phyloP scores from a whole-genome alignment of 2,329 filamentous ascomycete species.

The Hypoxylon rubiginosum region DNA sequence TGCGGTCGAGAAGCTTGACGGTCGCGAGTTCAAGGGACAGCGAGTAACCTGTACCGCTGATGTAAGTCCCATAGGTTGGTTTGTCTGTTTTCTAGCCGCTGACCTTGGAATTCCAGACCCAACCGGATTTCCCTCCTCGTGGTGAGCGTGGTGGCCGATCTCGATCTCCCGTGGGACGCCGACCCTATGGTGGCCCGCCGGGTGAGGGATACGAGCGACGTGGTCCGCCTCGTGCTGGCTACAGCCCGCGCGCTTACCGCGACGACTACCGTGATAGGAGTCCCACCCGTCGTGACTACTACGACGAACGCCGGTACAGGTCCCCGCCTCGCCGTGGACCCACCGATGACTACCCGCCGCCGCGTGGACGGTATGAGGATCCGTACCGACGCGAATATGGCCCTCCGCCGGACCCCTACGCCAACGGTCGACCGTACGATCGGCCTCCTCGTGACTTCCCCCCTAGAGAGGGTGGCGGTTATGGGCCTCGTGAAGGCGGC shows the following conservation, averaged over 20 bases:
- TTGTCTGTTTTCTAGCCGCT: conserved; percentile 32
- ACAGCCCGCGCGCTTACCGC: conserved; percentile 79
- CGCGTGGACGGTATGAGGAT: conserved; percentile 79
- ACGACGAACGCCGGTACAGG: conserved; percentile 85
- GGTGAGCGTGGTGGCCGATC: conserved; percentile 80
- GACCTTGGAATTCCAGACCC: conserved; percentile 67
- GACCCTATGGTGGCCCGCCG: conserved; percentile 74
- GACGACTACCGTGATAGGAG: conserved; percentile 91
- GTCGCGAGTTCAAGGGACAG: conserved; percentile 91
- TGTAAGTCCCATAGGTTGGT: conserved; percentile 67
- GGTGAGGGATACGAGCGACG: conserved; percentile 87
- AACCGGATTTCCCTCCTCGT: conserved; percentile 82
- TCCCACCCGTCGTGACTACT: conserved; percentile 86
- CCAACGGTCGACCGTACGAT: conserved; percentile 70
- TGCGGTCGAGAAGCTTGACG: conserved; percentile 95
- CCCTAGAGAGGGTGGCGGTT: conserved; percentile 64
- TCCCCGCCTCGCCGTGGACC: conserved; percentile 80
- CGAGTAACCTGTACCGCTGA: conserved; percentile 89
- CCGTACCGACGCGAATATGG: conserved; percentile 78
- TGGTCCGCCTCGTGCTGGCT: conserved; percentile 81
- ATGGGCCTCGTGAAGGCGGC: conserved; percentile 56
- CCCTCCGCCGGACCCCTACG: conserved; percentile 72
- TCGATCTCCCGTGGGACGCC: conserved; percentile 77
- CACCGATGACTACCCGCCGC: conserved; percentile 81
- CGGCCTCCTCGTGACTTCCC: conserved; percentile 66